Base-by-base conservation (phyloP, 805 yeast species). In the Zygotorulaspora florentina region DNA sequence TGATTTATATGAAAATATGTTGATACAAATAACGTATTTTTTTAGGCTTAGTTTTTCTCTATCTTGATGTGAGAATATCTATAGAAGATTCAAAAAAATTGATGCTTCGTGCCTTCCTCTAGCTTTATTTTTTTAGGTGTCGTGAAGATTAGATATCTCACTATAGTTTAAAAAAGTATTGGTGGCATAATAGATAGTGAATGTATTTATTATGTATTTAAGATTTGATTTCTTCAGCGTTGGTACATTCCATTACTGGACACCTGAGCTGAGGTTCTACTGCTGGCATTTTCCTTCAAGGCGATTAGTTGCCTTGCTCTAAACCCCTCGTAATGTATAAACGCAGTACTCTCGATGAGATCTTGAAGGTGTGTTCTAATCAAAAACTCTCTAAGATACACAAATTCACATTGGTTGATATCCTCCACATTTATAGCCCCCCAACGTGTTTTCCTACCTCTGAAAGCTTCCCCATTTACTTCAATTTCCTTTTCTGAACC, bases 291-390 rank as follows among this genome's bases (percentile, higher is more conserved):
- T 71, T 91, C 98, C 70, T 91, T 90, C 68, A 93, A 76, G 8
- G 96, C 95, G 49, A 89, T 80, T 67, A 93, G 80, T 72, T 93
- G 99, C 69, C 90, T 89, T 16, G 96, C 76, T 71, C 99, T 83
- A 72, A 90, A 93, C 44, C 81, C 75, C 73, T 93, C 99, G 68
- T 93, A 93, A 67, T 93, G 98, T 44, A 81, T 76, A 55, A 80
- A 74, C 1, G 95, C 73, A 3, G 99, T 93, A 10, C 96, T 81
- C 68, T 93, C 99, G 59, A 93, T 90, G 66, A 93, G 80, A 66
- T 91, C 98, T 67, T 89, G 97, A 61, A 93, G 75, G 67, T 93
- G 97, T 8, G 98, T 88, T 72, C 96, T 82, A 38, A 96, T 88
- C 61, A 93, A 78, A 67, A 93, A 93, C 66, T 88, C 96, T 70